A percentile compares a stretch with the other conserved stretches of the same genome.
These are phyloP conservation scores for Rhytidhysteron rufulum DNA, from an alignment of 2,329 filamentous ascomycete genomes.

Conservation along the genomic window DNA sequence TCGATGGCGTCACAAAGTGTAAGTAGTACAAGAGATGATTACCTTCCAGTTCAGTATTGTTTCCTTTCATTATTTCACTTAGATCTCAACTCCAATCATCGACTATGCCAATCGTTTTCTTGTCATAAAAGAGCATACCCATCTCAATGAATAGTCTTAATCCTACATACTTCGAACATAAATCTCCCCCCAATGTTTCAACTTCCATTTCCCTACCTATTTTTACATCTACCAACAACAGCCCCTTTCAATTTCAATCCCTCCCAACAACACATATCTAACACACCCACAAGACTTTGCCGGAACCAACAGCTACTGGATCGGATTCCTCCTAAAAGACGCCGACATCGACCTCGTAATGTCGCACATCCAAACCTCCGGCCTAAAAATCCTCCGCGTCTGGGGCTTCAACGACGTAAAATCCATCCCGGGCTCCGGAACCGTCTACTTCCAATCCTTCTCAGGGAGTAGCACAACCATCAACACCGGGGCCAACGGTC, in stretches of 20 bases:
- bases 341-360: conserved; percentile 52
- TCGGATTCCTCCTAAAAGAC: conserved; percentile 50
- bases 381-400: conserved; percentile 56
- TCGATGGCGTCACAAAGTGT: conserved; percentile 32
- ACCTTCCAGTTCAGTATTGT: too few species aligned
- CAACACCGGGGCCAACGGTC: conserved; percentile 60
- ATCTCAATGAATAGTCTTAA: too few species aligned
- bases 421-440: conserved; percentile 35
- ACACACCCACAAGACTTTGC: conserved; percentile 38
- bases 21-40: conserved; percentile 1
- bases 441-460: conserved; percentile 55
- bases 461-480: conserved; percentile 51
- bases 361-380: conserved; percentile 46
- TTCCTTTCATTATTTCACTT: too few species aligned
- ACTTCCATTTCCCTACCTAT: neutral
- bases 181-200: neutral
- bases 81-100: too few species aligned
- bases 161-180: too few species aligned
- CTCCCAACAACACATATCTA: conserved; percentile 1
- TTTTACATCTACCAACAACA: neutral
- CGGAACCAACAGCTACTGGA: conserved; percentile 56
- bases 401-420: conserved; percentile 63
- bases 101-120: too few species aligned
- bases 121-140: too few species aligned
- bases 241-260: neutral